Evolutionary conservation across 257 asterid species (phyloP), one percentile per base, ranked within the genome.

Genomic region (Gentiana macrophylla): DNA sequence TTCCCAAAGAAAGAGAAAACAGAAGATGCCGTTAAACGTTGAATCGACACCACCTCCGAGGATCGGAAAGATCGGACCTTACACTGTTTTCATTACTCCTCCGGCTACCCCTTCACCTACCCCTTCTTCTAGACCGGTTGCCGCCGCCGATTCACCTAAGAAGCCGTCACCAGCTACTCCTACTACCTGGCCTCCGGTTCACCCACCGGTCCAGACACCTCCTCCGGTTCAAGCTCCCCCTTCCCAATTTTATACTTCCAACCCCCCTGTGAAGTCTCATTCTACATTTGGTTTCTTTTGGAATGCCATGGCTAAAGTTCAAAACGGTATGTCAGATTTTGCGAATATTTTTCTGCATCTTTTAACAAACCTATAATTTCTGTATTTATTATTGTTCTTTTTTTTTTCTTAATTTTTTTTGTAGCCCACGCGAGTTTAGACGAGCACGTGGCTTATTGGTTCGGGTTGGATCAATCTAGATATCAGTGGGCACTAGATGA

Each of bases 41-140:
- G 76, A 70, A 12, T 35, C 77, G 7, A 72, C 77, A 50, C 68
- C 79, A 12, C 79, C 82, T 6, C 98, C 95, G 55, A 78, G 87
- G 81, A 91, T 91, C 83, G 98, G 95, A 6, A 91, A 91, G 93
- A 91, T 91, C 90, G 98, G 98, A 2, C 98, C 98, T 5, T 91
- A 91, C 79, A 91, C 97, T 13, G 98, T 91, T 61, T 91, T 91
- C 71, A 78, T 91, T 53, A 91, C 98, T 56, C 96, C 96, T 60
- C 92, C 94, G 4, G 65, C 95, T 4, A 79, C 95, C 15, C 95
- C 94, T 6, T 67, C 62, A 6, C 0, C 67, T 52, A 41, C 46
- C 10, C 67, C 76, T 6, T 50, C 56, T 55, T 57, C 71, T 0
- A 67, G 59, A 65, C 79, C 80, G 57, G 62, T 55, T 3, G 46